phyloP scores from a whole-genome alignment of 768 basidiomycete species.

The Tylopilus sp. region DNA sequence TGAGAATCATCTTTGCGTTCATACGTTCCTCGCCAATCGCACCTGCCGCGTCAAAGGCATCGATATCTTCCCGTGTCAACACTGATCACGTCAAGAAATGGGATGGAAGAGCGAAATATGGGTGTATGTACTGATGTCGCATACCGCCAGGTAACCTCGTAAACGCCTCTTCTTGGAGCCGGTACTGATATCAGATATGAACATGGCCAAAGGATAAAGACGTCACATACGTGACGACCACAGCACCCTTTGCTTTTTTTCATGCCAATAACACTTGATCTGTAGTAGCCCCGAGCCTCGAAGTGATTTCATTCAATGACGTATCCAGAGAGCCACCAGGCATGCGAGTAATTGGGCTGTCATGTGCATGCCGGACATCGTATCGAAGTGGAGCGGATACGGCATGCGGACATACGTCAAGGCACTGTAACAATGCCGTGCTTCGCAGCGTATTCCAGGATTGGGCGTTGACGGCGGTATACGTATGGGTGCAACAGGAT shows the following conservation, averaged over 20 bases:
- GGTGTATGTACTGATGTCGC: slow-evolving; percentile 48
- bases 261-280: slow-evolving; percentile 75
- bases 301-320: slow-evolving; percentile 52
- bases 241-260: slow-evolving; percentile 66
- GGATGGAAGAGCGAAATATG: neutral
- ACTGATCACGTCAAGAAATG: slow-evolving; percentile 28
- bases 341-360: slow-evolving; percentile 57
- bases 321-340: slow-evolving; percentile 66
- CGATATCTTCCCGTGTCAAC: slow-evolving; percentile 49
- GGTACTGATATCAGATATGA: slow-evolving; percentile 35
- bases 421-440: slow-evolving; percentile 67
- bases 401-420: slow-evolving; percentile 49
- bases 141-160: slow-evolving; percentile 64
- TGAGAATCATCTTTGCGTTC: neutral
- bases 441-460: slow-evolving; percentile 52
- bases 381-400: neutral
- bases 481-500: slow-evolving; percentile 75
- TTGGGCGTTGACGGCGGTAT: slow-evolving; percentile 46
- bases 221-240: slow-evolving; percentile 55
- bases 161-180: slow-evolving; percentile 66
- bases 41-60: slow-evolving; percentile 57
- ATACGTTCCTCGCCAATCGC: slow-evolving; percentile 21
- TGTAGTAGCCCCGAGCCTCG: slow-evolving; percentile 45
- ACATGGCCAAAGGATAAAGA: neutral
- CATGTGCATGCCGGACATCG: neutral